Percentiles rank a stretch among this genome's conserved stretches.
phyloP scores from a whole-genome alignment of 2,329 filamentous ascomycete species.

The Aspergillus costaricaensis region DNA sequence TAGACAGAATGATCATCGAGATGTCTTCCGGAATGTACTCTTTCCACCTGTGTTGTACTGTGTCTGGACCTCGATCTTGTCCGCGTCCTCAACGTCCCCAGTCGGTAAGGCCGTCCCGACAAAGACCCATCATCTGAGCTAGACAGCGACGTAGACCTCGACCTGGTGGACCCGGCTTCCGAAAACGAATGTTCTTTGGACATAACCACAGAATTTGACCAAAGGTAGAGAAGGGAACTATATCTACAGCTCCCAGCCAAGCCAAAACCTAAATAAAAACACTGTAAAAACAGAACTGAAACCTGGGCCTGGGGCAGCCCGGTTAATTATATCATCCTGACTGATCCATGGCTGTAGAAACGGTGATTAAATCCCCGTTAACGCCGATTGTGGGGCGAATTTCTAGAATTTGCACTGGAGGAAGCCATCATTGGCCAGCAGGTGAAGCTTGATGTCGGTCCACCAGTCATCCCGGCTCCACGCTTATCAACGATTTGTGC shows the following conservation, averaged over 20 bases:
- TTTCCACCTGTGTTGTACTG: slow-evolving; percentile 20
- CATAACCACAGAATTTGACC: slow-evolving; percentile 10
- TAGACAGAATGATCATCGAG: slow-evolving; percentile 39
- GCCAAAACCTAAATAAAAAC: background rate
- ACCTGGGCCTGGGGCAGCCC: background rate
- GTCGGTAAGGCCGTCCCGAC: background rate
- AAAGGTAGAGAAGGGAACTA: background rate
- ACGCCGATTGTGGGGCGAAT: slow-evolving; percentile 5
- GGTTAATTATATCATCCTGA: slow-evolving; percentile 6
- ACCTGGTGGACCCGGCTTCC: slow-evolving; percentile 9
- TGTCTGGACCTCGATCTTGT: slow-evolving; percentile 21
- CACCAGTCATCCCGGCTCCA: background rate
- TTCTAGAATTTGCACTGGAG: slow-evolving; percentile 1
- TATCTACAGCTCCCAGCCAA: background rate
- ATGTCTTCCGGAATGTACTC: slow-evolving; percentile 34
- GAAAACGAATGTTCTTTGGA: slow-evolving; percentile 2
- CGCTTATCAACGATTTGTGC: background rate
- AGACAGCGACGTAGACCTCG: slow-evolving; percentile 22
- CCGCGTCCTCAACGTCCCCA: slow-evolving; percentile 1
- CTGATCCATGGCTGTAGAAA: background rate
- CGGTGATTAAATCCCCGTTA: background rate
- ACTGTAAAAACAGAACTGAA: background rate
- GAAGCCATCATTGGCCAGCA: slow-evolving; percentile 1
- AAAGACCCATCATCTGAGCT: slow-evolving; percentile 17
- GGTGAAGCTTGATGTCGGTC: slow-evolving; percentile 8